Evolutionary conservation across 768 basidiomycete genomes (phyloP), one percentile per base, ranked within the genome.

Genomic region (Pleurotus sapidus): DNA sequence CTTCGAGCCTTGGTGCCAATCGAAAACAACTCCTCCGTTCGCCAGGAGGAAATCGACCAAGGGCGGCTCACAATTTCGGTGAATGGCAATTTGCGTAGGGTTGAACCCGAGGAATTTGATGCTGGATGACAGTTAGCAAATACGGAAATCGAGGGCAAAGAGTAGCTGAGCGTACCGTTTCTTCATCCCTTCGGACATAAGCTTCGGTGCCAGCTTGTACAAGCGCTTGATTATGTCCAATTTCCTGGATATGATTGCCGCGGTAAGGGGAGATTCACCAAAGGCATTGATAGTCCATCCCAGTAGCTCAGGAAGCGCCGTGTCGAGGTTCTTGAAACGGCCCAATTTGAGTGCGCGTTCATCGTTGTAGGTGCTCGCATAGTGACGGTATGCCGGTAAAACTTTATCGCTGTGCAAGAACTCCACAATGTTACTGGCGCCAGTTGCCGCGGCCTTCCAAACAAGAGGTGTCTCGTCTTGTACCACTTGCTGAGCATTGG

Each of bases 251-350:
- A 76, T 46, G 46, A 83, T 68, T 0, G 81, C 80, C 1, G 77
- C 76, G 5, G 73, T 73, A 6, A 86, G 65, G 0, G 81, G 80
- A 1, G 81, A 81, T 62, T 86, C 85, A 54, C 82, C 81, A 11
- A 83, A 46, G 12, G 67, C 57, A 45, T 74, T 77, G 49, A 72
- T 64, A 1, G 62, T 65, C 80, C 84, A 84, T 4, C 86, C 85
- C 24, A 86, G 70, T 71, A 77, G 76, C n/a, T 63, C 65, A 0
- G 79, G 78, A 9, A 87, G 65, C 11, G 71, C 66, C 27, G 72
- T 67, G 47, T 74, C 75, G 27, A 82, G 62, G 48, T 77, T 69
- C 7, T 66, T 60, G 2, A 74, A 65, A 8, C 75, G 70, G 23
- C 74, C 72, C 30, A 84, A 48, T 59, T 74, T 70, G 47, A 72